Evolutionary conservation across 495 filamentous ascomycete genomes (phyloP).

Genomic region (Gamarada debralockiae): DNA sequence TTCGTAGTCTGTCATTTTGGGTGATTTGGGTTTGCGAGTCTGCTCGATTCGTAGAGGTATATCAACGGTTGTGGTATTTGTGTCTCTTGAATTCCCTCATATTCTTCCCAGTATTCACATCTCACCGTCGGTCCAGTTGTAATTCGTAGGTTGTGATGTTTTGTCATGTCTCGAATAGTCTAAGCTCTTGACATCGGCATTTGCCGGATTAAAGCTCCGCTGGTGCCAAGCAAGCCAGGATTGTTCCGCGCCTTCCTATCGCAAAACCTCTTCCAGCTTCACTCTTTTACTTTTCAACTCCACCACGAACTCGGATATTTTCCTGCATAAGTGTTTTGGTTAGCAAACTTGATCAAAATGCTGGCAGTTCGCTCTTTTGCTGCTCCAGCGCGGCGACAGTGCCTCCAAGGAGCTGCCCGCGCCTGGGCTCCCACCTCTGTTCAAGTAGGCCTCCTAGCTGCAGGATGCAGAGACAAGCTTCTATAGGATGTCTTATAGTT

Average conservation of each 20-base stretch:
- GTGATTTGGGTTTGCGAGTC: background rate
- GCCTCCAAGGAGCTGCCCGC: conserved; percentile 36
- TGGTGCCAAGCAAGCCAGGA: background rate
- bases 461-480: background rate
- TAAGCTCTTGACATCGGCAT: conserved; percentile 4
- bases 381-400: conserved; percentile 49
- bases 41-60: too few species aligned
- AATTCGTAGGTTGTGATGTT: too few species aligned
- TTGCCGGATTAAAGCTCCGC: conserved; percentile 9
- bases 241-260: conserved; percentile 17
- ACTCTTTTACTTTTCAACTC: background rate
- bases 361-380: conserved; percentile 46
- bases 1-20: conserved; percentile 59
- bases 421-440: conserved; percentile 21
- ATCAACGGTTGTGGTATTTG: too few species aligned
- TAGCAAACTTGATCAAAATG: conserved; percentile 34
- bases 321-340: conserved; percentile 11
- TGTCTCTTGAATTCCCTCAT: too few species aligned
- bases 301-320: conserved; percentile 16
- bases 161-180: background rate
- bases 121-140: too few species aligned
- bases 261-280: conserved; percentile 19
- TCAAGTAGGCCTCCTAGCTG: conserved; percentile 14
- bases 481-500: background rate
- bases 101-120: too few species aligned